These are phyloP conservation scores for Geotrichum carabidarum DNA, from an alignment of 1,139 yeast species.

Conservation along the genomic window DNA sequence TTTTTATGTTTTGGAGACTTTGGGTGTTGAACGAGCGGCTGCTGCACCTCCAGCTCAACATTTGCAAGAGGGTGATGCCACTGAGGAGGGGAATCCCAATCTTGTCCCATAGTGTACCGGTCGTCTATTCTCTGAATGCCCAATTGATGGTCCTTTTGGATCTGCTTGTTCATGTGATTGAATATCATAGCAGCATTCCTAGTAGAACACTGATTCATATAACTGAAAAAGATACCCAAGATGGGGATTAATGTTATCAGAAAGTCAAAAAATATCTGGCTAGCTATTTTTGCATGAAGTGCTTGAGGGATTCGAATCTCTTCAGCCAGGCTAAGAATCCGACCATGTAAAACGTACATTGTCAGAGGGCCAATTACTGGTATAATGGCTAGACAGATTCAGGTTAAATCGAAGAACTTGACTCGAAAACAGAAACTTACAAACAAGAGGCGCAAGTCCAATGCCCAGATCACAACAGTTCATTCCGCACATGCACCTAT, in stretches of 20 bases:
- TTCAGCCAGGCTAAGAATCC: slow-evolving; percentile 58
- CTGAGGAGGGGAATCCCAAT: not conserved
- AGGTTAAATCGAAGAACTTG: slow-evolving; percentile 20
- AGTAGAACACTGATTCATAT: slow-evolving; percentile 85
- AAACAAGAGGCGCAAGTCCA: slow-evolving; percentile 58
- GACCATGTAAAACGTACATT: slow-evolving; percentile 72
- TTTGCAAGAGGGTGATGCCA: not conserved
- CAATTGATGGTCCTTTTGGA: slow-evolving; percentile 17
- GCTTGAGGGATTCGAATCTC: slow-evolving; percentile 55
- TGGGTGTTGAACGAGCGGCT: not conserved
- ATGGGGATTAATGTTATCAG: slow-evolving; percentile 72
- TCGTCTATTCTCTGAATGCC: slow-evolving; percentile 1
- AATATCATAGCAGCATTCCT: slow-evolving; percentile 76
- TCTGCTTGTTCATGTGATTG: slow-evolving; percentile 32
- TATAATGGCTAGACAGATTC: slow-evolving; percentile 40
- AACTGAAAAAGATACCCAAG: slow-evolving; percentile 67
- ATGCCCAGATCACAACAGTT: slow-evolving; percentile 53
- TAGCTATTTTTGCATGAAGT: slow-evolving; percentile 62
- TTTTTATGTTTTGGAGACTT: not conserved
- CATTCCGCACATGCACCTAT: slow-evolving; percentile 66
- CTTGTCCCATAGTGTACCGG: not conserved
- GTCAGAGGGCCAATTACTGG: slow-evolving; percentile 78
- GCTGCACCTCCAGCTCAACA: slow-evolving; percentile 1
- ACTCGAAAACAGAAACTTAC: slow-evolving; percentile 13
- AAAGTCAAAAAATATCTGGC: slow-evolving; percentile 67